Evolutionary conservation across 2,329 filamentous ascomycete species (phyloP).

Genomic region (Xylariales sp.): DNA sequence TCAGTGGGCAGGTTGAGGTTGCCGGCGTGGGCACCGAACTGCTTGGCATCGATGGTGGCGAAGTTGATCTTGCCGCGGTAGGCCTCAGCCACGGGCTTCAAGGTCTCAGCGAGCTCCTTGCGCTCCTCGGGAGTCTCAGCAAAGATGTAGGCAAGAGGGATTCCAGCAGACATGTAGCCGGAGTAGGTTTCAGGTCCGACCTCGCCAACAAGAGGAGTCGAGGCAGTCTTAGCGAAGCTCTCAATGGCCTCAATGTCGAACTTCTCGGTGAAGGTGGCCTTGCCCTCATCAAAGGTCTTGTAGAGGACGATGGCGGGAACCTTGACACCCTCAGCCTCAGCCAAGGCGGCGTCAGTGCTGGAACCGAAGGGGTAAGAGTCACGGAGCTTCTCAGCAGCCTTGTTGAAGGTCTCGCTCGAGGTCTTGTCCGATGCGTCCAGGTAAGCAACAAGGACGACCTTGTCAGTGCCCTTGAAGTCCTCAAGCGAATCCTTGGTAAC

Average conservation of each 20-base stretch:
- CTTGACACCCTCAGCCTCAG: conserved; percentile 85
- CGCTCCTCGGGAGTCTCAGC: conserved; percentile 90
- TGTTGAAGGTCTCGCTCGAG: conserved; percentile 79
- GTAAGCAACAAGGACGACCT: conserved; percentile 91
- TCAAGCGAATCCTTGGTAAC: conserved; percentile 79
- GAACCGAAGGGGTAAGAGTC: conserved; percentile 92
- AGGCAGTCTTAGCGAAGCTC: conserved; percentile 76
- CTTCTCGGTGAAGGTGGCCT: conserved; percentile 75
- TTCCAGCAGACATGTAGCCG: conserved; percentile 85
- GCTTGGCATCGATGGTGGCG: conserved; percentile 91
- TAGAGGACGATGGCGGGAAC: conserved; percentile 87
- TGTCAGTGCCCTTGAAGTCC: conserved; percentile 97
- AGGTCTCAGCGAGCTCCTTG: conserved; percentile 65
- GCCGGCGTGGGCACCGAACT: conserved; percentile 88
- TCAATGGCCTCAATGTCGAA: conserved; percentile 78
- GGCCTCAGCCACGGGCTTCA: conserved; percentile 86
- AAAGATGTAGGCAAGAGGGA: conserved; percentile 97
- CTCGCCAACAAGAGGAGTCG: conserved; percentile 90
- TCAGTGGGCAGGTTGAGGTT: conserved; percentile 97
- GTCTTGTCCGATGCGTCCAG: conserved; percentile 75
- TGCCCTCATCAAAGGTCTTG: conserved; percentile 97
- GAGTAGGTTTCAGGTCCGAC: conserved; percentile 96
- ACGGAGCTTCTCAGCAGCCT: conserved; percentile 70
- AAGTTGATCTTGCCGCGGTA: conserved; percentile 96
- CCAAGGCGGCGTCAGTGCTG: conserved; percentile 75